A percentile compares a stretch with the other conserved stretches of the same genome.
Evolutionary conservation across 176 grass and related monocot genomes (phyloP).

Genomic region (Carex parvula): DNA sequence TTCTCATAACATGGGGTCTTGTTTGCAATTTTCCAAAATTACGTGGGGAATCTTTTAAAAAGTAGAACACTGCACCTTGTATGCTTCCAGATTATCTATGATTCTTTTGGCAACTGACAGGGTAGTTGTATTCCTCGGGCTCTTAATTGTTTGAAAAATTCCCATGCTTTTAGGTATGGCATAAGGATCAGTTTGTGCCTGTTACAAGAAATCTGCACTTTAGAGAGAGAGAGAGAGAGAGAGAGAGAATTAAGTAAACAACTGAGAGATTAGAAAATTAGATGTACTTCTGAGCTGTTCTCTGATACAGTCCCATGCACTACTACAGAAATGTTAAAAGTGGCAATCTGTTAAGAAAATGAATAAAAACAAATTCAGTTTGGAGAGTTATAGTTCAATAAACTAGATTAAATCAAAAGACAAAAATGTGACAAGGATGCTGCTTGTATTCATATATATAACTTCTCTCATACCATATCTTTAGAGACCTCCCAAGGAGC

Average conservation of each 20-base stretch:
- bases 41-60: background rate
- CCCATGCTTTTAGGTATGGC: slow-evolving; percentile 67
- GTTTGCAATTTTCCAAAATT: background rate
- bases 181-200: slow-evolving; percentile 65
- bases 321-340: slow-evolving; percentile 80
- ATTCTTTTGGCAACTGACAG: slow-evolving; percentile 67
- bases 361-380: background rate
- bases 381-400: background rate
- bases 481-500: slow-evolving; percentile 88
- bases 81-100: slow-evolving; percentile 73
- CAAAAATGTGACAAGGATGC: background rate
- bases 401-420: background rate
- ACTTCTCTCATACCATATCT: slow-evolving; percentile 63
- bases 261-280: slow-evolving; percentile 16
- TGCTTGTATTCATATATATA: background rate
- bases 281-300: slow-evolving; percentile 52
- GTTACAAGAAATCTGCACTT: slow-evolving; percentile 8
- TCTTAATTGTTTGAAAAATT: slow-evolving; percentile 65
- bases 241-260: slow-evolving; percentile 19
- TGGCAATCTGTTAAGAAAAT: slow-evolving; percentile 44
- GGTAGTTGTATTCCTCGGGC: slow-evolving; percentile 66
- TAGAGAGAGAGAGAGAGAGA: slow-evolving; percentile 26
- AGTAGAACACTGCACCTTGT: slow-evolving; percentile 44
- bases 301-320: slow-evolving; percentile 70
- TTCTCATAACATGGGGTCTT: background rate